Percentiles rank a stretch among this genome's conserved stretches.
Evolutionary conservation across 441 rosid genomes (phyloP).

Genomic region (Eutrema salsugineum): DNA sequence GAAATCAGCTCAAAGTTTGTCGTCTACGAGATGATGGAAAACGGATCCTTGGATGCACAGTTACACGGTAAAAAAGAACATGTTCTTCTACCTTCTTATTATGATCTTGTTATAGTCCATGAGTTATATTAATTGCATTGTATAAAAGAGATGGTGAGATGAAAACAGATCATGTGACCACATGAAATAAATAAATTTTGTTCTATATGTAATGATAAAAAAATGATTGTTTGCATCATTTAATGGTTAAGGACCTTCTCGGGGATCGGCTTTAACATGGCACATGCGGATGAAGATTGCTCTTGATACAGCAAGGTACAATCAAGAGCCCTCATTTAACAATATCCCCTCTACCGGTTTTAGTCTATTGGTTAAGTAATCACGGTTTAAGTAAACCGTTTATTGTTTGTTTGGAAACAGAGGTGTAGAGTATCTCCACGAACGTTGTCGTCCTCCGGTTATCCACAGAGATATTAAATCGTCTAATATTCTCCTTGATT

Average conservation of each 20-base stretch:
- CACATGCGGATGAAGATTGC: constrained; percentile 87
- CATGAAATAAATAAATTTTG: not conserved
- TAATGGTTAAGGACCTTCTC: constrained; percentile 68
- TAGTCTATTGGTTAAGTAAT: not conserved
- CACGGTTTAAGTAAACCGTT: constrained; percentile 15
- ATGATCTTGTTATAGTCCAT: not conserved
- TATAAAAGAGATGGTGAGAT: not conserved
- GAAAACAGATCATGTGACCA: constrained; percentile 20
- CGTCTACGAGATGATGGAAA: constrained; percentile 81
- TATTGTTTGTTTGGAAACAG: constrained; percentile 18
- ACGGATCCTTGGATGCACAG: constrained; percentile 78
- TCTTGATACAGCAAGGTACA: constrained; percentile 84
- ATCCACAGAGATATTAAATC: constrained; percentile 97
- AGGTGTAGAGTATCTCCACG: constrained; percentile 85
- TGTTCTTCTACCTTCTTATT: not conserved
- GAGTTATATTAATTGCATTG: not conserved
- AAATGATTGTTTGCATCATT: constrained; percentile 21
- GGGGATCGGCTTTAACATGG: constrained; percentile 85
- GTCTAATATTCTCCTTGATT: constrained; percentile 85
- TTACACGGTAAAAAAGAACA: constrained; percentile 56
- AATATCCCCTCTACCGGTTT: constrained; percentile 8
- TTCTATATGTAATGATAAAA: not conserved
- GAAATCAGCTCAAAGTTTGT: constrained; percentile 51
- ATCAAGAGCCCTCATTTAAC: constrained; percentile 1
- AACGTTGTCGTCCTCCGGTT: constrained; percentile 81